Conservation (phyloP, 495 filamentous ascomycete species). For the Neohortaea acidophila region DNA sequence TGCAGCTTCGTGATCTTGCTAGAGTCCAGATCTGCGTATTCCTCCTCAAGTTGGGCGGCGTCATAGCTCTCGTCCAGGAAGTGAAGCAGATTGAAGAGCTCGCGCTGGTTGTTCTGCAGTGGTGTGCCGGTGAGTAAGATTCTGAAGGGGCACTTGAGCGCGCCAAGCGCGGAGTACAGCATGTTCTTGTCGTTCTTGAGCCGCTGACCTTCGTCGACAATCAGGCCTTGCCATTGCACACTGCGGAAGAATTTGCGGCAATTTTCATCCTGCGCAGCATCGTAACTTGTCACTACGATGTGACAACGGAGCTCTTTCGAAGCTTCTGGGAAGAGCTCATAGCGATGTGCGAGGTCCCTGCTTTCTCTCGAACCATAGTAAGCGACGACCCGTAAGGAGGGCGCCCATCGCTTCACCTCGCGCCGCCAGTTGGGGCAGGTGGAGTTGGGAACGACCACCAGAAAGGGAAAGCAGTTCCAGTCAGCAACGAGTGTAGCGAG, state of each 20-base stretch:
- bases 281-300: conserved; percentile 88
- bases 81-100: conserved; percentile 89
- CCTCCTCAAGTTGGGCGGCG: conserved; percentile 54
- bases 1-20: conserved; percentile 73
- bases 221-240: conserved; percentile 70
- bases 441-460: conserved; percentile 84
- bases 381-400: conserved; percentile 68
- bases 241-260: conserved; percentile 44
- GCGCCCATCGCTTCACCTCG: conserved; percentile 90
- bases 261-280: conserved; percentile 57
- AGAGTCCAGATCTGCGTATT: conserved; percentile 58
- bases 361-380: conserved; percentile 66
- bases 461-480: conserved; percentile 77
- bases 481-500: conserved; percentile 51
- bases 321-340: conserved; percentile 69
- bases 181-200: conserved; percentile 82
- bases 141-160: conserved; percentile 61
- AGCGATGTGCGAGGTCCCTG: conserved; percentile 50
- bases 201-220: conserved; percentile 93
- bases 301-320: conserved; percentile 57
- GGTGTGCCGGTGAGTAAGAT: conserved; percentile 78
- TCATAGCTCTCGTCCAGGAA: conserved; percentile 63
- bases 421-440: conserved; percentile 95
- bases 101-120: conserved; percentile 84
- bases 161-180: conserved; percentile 57